phyloP scores from a whole-genome alignment of 192 early-diverging fungal genomes.

The Podila clonocystis region DNA sequence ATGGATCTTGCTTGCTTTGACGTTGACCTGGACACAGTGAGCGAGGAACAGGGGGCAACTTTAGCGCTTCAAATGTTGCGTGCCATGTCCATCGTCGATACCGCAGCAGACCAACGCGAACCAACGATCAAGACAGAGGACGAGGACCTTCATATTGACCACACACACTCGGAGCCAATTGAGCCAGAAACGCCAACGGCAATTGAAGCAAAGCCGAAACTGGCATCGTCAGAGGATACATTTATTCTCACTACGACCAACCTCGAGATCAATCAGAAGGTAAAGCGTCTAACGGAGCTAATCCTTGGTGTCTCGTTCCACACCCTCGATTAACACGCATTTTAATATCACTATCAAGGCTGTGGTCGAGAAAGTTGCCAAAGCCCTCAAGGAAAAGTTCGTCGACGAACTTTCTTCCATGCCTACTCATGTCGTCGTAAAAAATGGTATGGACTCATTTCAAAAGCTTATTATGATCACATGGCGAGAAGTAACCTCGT shows the following conservation, averaged over 20 bases:
- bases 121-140: neutral
- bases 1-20: conserved; percentile 24
- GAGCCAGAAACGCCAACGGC: neutral
- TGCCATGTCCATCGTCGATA: conserved; percentile 3
- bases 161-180: neutral
- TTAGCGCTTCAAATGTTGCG: conserved; percentile 31
- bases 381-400: conserved; percentile 8
- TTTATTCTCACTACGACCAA: conserved; percentile 16
- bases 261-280: conserved; percentile 26
- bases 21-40: conserved; percentile 24
- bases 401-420: conserved; percentile 13
- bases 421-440: conserved; percentile 37
- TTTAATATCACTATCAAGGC: neutral
- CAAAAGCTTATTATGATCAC: too few species aligned
- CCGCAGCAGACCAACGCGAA: neutral
- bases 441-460: conserved; percentile 13
- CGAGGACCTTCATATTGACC: neutral
- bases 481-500: neutral
- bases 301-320: neutral
- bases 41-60: conserved; percentile 12
- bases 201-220: conserved; percentile 5
- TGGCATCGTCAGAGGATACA: conserved; percentile 5
- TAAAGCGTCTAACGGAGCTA: neutral
- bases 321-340: neutral
- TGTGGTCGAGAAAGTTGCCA: conserved; percentile 19